phyloP scores from a whole-genome alignment of 495 filamentous ascomycete genomes.

The Lophium mytilinum region DNA sequence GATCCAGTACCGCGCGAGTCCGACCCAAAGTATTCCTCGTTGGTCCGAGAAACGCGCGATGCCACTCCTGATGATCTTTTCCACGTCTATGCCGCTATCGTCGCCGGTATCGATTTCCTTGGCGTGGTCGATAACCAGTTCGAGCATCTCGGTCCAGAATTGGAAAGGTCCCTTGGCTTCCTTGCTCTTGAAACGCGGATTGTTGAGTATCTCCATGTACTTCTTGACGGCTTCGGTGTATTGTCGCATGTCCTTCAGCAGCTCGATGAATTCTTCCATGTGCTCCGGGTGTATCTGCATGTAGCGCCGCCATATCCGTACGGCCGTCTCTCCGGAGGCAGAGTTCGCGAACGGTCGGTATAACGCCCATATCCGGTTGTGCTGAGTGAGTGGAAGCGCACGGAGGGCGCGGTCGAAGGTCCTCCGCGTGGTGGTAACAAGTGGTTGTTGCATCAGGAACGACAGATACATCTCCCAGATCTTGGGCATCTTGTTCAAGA shows the following conservation, averaged over 20 bases:
- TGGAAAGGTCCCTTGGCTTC: constrained; percentile 91
- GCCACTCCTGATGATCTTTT: constrained; percentile 87
- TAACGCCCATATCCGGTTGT: constrained; percentile 92
- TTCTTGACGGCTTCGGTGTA: constrained; percentile 90
- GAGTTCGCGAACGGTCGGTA: constrained; percentile 91
- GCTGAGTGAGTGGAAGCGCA: constrained; percentile 92
- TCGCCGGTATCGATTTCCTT: constrained; percentile 74
- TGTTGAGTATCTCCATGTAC: constrained; percentile 91
- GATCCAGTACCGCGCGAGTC: constrained; percentile 95
- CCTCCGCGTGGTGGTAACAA: constrained; percentile 80
- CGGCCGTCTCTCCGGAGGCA: constrained; percentile 80
- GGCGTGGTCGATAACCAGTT: constrained; percentile 85
- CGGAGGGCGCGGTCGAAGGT: constrained; percentile 93
- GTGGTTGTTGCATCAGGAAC: constrained; percentile 83
- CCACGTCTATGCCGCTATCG: constrained; percentile 78
- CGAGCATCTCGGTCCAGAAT: constrained; percentile 98
- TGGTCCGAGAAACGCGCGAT: constrained; percentile 92
- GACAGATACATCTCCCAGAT: constrained; percentile 98
- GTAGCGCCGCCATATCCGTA: constrained; percentile 91
- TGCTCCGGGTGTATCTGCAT: constrained; percentile 98
- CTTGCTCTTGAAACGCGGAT: constrained; percentile 85
- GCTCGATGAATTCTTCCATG: constrained; percentile 86
- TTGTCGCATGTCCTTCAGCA: constrained; percentile 70
- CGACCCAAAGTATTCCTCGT: constrained; percentile 92
- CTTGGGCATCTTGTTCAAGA: constrained; percentile 97